phyloP scores from a whole-genome alignment of 805 yeast genomes.

The Saturnispora zaruensis region DNA sequence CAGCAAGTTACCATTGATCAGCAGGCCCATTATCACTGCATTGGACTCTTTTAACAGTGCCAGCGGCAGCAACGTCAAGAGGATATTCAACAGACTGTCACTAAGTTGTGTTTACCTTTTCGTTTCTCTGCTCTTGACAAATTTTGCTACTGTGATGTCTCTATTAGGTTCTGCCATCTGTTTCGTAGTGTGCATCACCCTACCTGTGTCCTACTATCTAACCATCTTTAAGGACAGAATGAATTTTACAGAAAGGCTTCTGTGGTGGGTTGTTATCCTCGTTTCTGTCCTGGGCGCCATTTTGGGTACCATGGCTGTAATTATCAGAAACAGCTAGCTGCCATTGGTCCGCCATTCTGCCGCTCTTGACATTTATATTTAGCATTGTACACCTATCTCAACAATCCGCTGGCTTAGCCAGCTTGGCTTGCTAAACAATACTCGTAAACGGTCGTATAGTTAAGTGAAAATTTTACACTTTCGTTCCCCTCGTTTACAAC shows the following conservation, averaged over 20 bases:
- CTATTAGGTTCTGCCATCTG: slow-evolving; percentile 76
- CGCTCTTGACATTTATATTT: neutral
- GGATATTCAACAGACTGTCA: slow-evolving; percentile 27
- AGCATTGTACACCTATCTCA: neutral
- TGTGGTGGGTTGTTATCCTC: slow-evolving; percentile 21
- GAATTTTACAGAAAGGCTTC: slow-evolving; percentile 15
- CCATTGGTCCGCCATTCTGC: neutral
- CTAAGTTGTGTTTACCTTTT: slow-evolving; percentile 47
- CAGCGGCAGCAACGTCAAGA: slow-evolving; percentile 1
- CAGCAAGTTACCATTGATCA: slow-evolving; percentile 76
- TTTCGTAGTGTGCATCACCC: slow-evolving; percentile 66
- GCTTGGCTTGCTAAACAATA: neutral
- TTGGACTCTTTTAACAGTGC: slow-evolving; percentile 34
- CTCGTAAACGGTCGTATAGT: neutral
- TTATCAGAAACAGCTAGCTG: slow-evolving; percentile 11
- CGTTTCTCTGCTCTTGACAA: slow-evolving; percentile 64
- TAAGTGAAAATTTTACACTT: neutral
- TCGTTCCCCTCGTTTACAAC: slow-evolving; percentile 5
- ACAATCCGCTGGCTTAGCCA: too few species aligned
- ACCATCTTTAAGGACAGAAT: slow-evolving; percentile 42
- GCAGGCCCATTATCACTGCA: slow-evolving; percentile 72
- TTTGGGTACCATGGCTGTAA: slow-evolving; percentile 53
- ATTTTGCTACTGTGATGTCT: slow-evolving; percentile 75
- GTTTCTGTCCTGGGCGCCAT: slow-evolving; percentile 42
- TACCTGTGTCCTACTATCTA: slow-evolving; percentile 69